Evolutionary conservation across 164 flowering plant species (phyloP).

Genomic region (Vitis amurensis): DNA sequence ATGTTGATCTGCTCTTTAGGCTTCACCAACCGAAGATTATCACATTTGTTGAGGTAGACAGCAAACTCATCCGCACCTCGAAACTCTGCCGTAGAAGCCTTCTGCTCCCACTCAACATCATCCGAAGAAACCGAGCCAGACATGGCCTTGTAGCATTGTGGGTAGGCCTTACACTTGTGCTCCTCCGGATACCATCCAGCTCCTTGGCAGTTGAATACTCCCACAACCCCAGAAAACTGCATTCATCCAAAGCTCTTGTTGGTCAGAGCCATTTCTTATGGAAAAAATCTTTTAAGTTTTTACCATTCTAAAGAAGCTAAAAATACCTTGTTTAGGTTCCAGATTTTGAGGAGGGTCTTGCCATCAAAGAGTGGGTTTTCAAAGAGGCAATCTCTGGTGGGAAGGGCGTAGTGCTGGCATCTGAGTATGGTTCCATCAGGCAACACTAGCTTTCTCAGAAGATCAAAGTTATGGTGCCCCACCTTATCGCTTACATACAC

Average conservation of each 20-base stretch:
- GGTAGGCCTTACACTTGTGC: conserved; percentile 58
- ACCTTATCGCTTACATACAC: conserved; percentile 78
- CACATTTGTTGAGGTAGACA: conserved; percentile 59
- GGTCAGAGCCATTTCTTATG: no score
- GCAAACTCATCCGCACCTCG: conserved; percentile 54
- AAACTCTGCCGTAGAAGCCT: conserved; percentile 33
- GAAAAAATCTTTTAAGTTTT: no score
- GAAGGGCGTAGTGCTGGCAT: conserved; percentile 76
- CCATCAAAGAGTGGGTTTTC: conserved; percentile 73
- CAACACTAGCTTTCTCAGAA: conserved; percentile 64
- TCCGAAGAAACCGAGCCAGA: conserved; percentile 45
- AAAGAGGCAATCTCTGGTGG: conserved; percentile 85
- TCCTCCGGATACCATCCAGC: conserved; percentile 83
- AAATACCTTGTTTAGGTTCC: conserved; percentile 87
- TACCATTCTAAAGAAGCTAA: no score
- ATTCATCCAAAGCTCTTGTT: background rate
- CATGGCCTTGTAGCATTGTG: conserved; percentile 74
- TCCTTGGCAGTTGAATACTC: conserved; percentile 95
- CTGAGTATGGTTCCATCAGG: conserved; percentile 86
- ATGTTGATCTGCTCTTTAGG: conserved; percentile 33
- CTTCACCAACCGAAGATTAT: conserved; percentile 31
- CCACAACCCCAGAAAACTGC: conserved; percentile 86
- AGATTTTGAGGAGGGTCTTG: conserved; percentile 70
- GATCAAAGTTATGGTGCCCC: conserved; percentile 73
- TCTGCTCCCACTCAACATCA: conserved; percentile 83